Evolutionary conservation across 2,329 filamentous ascomycete genomes (phyloP).

Genomic region (Arthrobotrys megalospora): DNA sequence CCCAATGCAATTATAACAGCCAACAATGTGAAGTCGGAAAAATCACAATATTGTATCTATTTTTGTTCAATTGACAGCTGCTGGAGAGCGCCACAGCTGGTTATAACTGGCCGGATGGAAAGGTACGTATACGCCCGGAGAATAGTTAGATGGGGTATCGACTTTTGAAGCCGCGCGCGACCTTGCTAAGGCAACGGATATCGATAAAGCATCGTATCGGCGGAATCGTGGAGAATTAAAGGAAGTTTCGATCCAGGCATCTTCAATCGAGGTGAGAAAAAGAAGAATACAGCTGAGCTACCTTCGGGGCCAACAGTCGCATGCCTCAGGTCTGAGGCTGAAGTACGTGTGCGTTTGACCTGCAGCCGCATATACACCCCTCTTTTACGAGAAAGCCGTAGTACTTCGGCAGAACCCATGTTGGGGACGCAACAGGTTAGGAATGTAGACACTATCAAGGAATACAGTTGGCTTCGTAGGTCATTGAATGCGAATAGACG

Average conservation of each 20-base stretch:
- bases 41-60: neutral
- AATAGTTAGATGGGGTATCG: constrained; percentile 16
- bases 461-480: constrained; percentile 32
- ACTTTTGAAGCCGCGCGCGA: constrained; percentile 13
- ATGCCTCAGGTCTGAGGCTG: constrained; percentile 42
- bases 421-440: constrained; percentile 37
- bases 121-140: constrained; percentile 4
- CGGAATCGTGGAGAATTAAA: constrained; percentile 25
- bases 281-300: constrained; percentile 21
- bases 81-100: neutral
- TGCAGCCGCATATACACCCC: constrained; percentile 52
- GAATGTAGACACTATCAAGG: constrained; percentile 50
- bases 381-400: constrained; percentile 43
- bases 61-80: constrained; percentile 3
- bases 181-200: constrained; percentile 18
- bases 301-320: constrained; percentile 13
- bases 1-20: neutral
- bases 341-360: constrained; percentile 47
- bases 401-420: constrained; percentile 39
- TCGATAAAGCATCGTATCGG: constrained; percentile 31
- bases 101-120: neutral
- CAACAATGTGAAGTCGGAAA: neutral
- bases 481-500: constrained; percentile 45
- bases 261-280: constrained; percentile 15
- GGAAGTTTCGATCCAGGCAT: constrained; percentile 22